Evolutionary conservation across 805 yeast species (phyloP).

Genomic region (Ogataea zsoltii): DNA sequence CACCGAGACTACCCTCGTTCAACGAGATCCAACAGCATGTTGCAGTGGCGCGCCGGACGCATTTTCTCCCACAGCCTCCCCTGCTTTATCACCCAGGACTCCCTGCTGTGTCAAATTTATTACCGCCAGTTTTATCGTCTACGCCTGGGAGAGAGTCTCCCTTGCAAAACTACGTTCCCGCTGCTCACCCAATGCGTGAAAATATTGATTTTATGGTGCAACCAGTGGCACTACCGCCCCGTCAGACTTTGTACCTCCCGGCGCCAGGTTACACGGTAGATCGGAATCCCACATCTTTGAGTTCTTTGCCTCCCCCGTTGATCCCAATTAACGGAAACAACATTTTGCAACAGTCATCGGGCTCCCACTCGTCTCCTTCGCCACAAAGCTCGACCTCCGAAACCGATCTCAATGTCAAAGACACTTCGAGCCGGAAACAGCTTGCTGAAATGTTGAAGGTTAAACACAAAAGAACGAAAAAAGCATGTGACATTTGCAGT

Average conservation of each 20-base stretch:
- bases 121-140: slow-evolving; percentile 5
- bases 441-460: slow-evolving; percentile 6
- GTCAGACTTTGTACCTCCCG: too few species aligned
- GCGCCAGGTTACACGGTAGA: too few species aligned
- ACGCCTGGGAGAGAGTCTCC: background rate
- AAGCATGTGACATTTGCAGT: slow-evolving; percentile 52
- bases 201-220: too few species aligned
- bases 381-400: slow-evolving; percentile 6
- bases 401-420: background rate
- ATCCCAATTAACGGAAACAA: background rate
- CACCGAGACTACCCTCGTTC: slow-evolving; percentile 9
- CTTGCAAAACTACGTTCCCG: background rate
- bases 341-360: background rate
- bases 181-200: background rate
- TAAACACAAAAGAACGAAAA: slow-evolving; percentile 24
- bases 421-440: background rate
- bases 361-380: slow-evolving; percentile 3
- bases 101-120: slow-evolving; percentile 10
- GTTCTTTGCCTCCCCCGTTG: too few species aligned
- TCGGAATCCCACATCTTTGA: too few species aligned
- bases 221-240: too few species aligned
- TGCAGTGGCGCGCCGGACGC: background rate
- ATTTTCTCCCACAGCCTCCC: slow-evolving; percentile 2
- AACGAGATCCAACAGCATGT: slow-evolving; percentile 8
- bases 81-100: slow-evolving; percentile 1